These are phyloP conservation scores for Orychophragmus violaceus DNA, from an alignment of 345 rosid genomes.

Conservation along the genomic window DNA sequence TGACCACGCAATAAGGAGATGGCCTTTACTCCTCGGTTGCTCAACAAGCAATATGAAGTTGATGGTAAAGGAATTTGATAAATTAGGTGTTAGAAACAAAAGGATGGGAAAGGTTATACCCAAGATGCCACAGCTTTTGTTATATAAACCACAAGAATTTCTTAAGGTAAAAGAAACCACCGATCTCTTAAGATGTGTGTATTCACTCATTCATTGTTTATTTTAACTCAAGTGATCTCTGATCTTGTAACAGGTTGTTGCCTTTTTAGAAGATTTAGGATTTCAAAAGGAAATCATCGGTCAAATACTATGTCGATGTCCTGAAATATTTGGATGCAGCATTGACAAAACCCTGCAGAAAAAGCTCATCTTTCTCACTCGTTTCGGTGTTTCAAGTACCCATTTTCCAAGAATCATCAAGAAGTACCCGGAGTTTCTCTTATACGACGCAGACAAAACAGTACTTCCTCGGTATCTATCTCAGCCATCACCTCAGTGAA, in stretches of 20 bases:
- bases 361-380: slow-evolving; percentile 55
- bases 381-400: slow-evolving; percentile 47
- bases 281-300: slow-evolving; percentile 52
- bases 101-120: slow-evolving; percentile 66
- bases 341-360: slow-evolving; percentile 56
- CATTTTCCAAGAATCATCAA: slow-evolving; percentile 62
- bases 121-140: slow-evolving; percentile 73
- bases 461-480: slow-evolving; percentile 65
- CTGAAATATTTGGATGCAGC: slow-evolving; percentile 66
- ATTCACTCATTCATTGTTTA: background rate
- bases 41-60: slow-evolving; percentile 55
- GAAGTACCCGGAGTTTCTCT: slow-evolving; percentile 83
- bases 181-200: background rate
- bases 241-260: slow-evolving; percentile 48
- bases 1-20: slow-evolving; percentile 58
- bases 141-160: slow-evolving; percentile 67
- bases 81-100: slow-evolving; percentile 48
- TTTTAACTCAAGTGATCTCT: background rate
- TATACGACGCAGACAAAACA: slow-evolving; percentile 52
- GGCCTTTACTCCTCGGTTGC: slow-evolving; percentile 82
- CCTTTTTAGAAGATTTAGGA: slow-evolving; percentile 60
- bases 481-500: background rate
- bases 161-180: slow-evolving; percentile 38
- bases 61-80: slow-evolving; percentile 52
- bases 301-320: slow-evolving; percentile 65